Base-by-base conservation (phyloP, 495 filamentous ascomycete species). In the Penicillium longicatenatum region DNA sequence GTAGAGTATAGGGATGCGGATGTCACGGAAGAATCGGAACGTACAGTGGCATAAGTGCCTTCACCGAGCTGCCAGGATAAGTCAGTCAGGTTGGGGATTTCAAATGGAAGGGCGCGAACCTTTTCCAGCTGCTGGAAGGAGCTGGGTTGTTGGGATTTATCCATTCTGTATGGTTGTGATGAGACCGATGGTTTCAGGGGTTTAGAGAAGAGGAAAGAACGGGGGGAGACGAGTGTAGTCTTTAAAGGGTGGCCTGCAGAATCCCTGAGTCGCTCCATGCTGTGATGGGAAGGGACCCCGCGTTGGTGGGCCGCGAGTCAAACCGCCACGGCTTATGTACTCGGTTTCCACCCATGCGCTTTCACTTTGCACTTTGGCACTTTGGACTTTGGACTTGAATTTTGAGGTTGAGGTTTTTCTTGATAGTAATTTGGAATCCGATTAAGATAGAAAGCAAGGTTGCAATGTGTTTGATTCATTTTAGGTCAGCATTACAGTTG, bases 101-200 rank as follows among this genome's bases (percentile, higher is more conserved):
- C 45, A 48, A 24, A 30, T 47, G 45, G 22, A 50, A 26, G 53
- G 52, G 37, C 12, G 10, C 57, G 52, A 64, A 82, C 80, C 79
- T 95, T 98, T 76, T 98, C 93, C 73, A 98, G 85, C 85, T 98
- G 93, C 84, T 97, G 93, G 78, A 98, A 98, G 49, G 91, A 96
- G 76, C 89, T 95, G 48, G 92, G 92, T 65, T 94, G 89, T 64
- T 92, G 85, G 71, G 90, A 88, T 63, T 89, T 89, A 75, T 95
- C 92, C 92, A 96, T 96, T 37, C 58, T 78, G 31, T 10, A 24
- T 22, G 22, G 20, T 30, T 45, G 54, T 35, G 55, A 24, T 8
- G 50, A 20, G 51, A 52, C 35, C 51, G 68, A 56, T 54, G 52
- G 49, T 59, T 52, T 47, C 64, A 65, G 33, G 50, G 56, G 55